Evolutionary conservation across 2,329 filamentous ascomycete species (phyloP), one percentile per base, ranked within the genome.

Genomic region (Coccinonectria pachysandricola): DNA sequence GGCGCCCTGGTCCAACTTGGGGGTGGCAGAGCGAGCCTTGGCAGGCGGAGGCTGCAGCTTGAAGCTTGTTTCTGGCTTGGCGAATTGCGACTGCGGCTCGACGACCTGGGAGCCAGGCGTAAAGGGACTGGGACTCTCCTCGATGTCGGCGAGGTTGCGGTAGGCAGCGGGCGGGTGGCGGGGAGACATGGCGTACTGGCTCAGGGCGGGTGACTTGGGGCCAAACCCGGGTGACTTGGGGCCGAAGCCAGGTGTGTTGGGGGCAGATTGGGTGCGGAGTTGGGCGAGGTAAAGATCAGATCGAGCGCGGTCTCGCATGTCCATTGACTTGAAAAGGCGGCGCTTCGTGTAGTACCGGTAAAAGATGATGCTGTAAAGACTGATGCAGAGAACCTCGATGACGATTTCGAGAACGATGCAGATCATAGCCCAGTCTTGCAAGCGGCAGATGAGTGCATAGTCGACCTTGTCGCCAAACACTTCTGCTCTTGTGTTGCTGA

Each of bases 341-440:
- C 85, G 81, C 71, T 96, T 98, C 42, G 82, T 86, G 74, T 87
- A 94, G 70, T 93, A 92, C 45, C 91, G 82, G 69, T 93, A 96
- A 67, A 96, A 95, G 54, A 95, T 77, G 50, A 95, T 71, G 49
- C 74, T 85, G 68, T 98, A 98, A 48, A 98, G 83, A 28, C 76
- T 66, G 54, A 98, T 93, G 50, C 82, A 85, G 50, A 96, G 79
- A 41, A 83, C 72, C 52, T 96, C 91, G 45, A 98, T 71, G 35
- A 95, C 82, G 42, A 98, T 70, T 59, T 98, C 91, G 54, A 98
- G 96, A 52, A 98, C 80, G 60, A 87, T 87, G 70, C 91, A 98
- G 53, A 98, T 81, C 37, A 98, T 69, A 20, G 80, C 72, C 91
- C 91, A 98, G 62, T 93, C 91, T 34, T 95, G 61, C 47, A 98